Conservation (phyloP, 441 rosid species). For the Pelargonium cotyledonis region DNA sequence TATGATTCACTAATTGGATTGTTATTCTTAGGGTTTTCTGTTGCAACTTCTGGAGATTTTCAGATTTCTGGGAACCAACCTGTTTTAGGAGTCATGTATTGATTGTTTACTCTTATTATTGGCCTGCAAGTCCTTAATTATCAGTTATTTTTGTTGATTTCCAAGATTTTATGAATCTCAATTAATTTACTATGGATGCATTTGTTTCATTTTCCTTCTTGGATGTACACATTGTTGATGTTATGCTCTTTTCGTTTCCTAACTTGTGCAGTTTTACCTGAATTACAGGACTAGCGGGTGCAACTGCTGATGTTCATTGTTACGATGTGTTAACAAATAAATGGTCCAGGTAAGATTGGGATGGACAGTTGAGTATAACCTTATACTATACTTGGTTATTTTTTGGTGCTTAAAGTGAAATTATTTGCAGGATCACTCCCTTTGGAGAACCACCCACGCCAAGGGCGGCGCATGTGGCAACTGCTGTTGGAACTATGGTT, state of each 20-base stretch:
- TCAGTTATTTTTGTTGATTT: neutral
- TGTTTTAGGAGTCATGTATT: neutral
- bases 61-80: neutral
- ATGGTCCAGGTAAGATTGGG: constrained; percentile 74
- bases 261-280: constrained; percentile 23
- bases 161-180: neutral
- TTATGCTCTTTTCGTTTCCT: constrained; percentile 11
- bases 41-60: too few relatives aligned
- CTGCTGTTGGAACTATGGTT: constrained; percentile 98
- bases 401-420: constrained; percentile 14
- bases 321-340: constrained; percentile 84
- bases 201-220: neutral
- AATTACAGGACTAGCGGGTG: constrained; percentile 90
- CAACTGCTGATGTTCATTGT: constrained; percentile 95
- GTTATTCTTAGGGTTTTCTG: neutral
- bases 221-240: neutral
- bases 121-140: neutral
- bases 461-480: constrained; percentile 98
- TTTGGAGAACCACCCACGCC: constrained; percentile 97
- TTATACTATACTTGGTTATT: neutral
- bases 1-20: neutral
- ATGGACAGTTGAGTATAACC: neutral
- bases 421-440: constrained; percentile 60
- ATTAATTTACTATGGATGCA: neutral
- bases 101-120: neutral